These are phyloP conservation scores for Trametes meyenii DNA, from an alignment of 768 basidiomycete species.

Conservation along the genomic window DNA sequence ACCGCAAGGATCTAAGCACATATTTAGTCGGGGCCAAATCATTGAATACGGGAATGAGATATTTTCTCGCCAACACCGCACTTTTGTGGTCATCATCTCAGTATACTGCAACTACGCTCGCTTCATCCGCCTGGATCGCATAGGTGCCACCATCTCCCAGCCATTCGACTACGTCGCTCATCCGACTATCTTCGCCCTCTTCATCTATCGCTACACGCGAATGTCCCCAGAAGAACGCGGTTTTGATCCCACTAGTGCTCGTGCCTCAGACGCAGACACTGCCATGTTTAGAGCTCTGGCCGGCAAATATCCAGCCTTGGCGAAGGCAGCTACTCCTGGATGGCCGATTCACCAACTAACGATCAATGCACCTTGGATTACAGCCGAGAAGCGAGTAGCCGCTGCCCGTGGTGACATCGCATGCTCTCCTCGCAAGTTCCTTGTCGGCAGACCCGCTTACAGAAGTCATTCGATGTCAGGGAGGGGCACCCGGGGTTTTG, in stretches of 20 bases:
- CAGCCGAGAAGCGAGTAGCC: neutral
- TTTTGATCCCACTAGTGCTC: conserved; percentile 6
- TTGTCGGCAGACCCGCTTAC: neutral
- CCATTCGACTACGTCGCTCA: conserved; percentile 12
- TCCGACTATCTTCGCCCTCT: neutral
- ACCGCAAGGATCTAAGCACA: neutral
- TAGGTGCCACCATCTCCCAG: conserved; percentile 6
- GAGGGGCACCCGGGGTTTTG: neutral
- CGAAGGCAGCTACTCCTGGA: neutral
- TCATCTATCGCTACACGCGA: neutral
- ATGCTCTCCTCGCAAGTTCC: neutral
- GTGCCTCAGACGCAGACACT: neutral
- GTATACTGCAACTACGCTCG: too few species aligned
- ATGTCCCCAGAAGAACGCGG: conserved; percentile 3
- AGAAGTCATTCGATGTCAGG: neutral
- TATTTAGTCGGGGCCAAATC: neutral
- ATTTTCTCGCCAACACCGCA: too few species aligned
- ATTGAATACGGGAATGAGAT: too few species aligned
- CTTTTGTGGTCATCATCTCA: too few species aligned
- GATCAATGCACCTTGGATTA: neutral
- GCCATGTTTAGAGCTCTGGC: neutral
- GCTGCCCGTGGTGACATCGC: neutral
- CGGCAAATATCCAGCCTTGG: neutral
- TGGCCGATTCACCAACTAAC: neutral
- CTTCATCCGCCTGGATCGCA: neutral